Conservation (phyloP, 148 eudicot genomes). For the Drosera capensis region DNA sequence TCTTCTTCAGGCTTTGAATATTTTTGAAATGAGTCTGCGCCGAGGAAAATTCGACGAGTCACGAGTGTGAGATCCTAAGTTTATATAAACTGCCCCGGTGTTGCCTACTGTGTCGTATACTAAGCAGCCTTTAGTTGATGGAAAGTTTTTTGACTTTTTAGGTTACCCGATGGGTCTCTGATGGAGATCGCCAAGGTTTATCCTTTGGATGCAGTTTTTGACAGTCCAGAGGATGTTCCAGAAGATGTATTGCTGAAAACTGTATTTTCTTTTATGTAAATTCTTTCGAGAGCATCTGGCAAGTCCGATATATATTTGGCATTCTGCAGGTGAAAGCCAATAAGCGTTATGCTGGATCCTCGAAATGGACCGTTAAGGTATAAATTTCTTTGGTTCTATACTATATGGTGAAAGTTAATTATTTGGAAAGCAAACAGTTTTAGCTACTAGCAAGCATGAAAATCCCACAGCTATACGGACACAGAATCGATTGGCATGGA, state of each 20-base stretch:
- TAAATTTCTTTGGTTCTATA: not conserved
- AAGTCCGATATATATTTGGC: conserved; percentile 4
- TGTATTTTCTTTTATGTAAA: conserved; percentile 1
- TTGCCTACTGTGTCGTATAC: too few species aligned
- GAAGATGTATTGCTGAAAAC: conserved; percentile 53
- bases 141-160: conserved; percentile 17
- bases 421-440: too few species aligned
- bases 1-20: conserved; percentile 61
- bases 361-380: conserved; percentile 92
- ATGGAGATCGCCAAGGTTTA: conserved; percentile 88
- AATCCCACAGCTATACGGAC: too few species aligned
- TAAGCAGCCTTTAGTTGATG: conserved; percentile 4
- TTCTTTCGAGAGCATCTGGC: not conserved
- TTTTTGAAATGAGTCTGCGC: conserved; percentile 81
- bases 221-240: conserved; percentile 81
- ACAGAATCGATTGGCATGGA: too few species aligned
- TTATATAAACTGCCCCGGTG: too few species aligned
- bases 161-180: conserved; percentile 87
- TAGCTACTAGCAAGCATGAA: too few species aligned
- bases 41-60: conserved; percentile 96
- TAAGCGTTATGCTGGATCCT: conserved; percentile 86
- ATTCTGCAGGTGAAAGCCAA: conserved; percentile 62
- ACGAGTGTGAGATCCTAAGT: conserved; percentile 42
- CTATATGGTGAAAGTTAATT: conserved; percentile 3
- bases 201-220: conserved; percentile 86